These are phyloP conservation scores for Mortierella antarctica DNA, from an alignment of 192 early-diverging fungal species.

Conservation along the genomic window DNA sequence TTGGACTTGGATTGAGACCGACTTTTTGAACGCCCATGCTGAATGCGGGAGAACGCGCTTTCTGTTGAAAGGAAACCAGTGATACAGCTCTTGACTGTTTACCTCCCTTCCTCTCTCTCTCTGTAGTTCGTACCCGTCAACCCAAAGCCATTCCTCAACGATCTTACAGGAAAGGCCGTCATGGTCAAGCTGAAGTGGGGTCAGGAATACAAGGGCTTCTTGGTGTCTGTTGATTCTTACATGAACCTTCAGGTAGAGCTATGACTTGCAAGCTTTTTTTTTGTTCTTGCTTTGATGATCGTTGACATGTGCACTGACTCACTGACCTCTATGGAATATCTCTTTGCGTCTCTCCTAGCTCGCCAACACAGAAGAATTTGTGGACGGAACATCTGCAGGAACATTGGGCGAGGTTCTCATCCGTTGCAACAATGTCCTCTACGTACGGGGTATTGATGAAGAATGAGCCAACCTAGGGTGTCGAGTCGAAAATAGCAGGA, in stretches of 20 bases:
- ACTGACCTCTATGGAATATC: not conserved
- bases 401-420: slow-evolving; percentile 94
- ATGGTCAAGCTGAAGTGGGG: slow-evolving; percentile 98
- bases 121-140: slow-evolving; percentile 91
- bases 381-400: slow-evolving; percentile 91
- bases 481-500: not conserved
- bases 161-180: slow-evolving; percentile 91
- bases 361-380: slow-evolving; percentile 93
- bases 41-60: not conserved
- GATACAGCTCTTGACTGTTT: not conserved
- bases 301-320: not conserved
- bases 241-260: slow-evolving; percentile 92
- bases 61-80: too few species aligned
- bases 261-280: slow-evolving; percentile 1
- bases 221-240: slow-evolving; percentile 93
- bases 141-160: slow-evolving; percentile 95
- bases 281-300: not conserved
- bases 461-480: slow-evolving; percentile 25
- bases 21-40: not conserved
- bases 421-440: slow-evolving; percentile 89
- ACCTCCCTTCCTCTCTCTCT: too few species aligned
- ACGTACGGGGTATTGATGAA: slow-evolving; percentile 77
- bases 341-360: slow-evolving; percentile 64
- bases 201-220: slow-evolving; percentile 94
- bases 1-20: not conserved